phyloP scores from a whole-genome alignment of 2,329 filamentous ascomycete species.

The Elsinoe arachidis region DNA sequence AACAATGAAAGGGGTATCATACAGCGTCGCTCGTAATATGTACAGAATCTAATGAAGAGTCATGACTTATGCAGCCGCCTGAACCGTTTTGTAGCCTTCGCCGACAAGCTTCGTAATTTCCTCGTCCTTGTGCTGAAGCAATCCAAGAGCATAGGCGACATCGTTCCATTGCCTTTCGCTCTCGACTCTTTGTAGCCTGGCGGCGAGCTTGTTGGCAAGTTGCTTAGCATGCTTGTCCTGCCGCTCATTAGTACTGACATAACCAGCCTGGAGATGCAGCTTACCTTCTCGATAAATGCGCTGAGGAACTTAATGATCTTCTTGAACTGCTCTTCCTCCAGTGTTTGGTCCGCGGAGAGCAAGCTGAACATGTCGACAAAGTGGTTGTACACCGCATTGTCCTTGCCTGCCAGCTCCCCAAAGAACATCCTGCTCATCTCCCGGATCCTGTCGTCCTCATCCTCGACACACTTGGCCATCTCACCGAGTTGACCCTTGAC shows the following conservation, averaged over 20 bases:
- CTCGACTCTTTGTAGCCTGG: constrained; percentile 74
- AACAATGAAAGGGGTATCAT: constrained; percentile 12
- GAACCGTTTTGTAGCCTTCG: constrained; percentile 58
- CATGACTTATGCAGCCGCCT: constrained; percentile 30
- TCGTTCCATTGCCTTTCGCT: constrained; percentile 96
- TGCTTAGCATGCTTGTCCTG: constrained; percentile 97
- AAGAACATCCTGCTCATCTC: constrained; percentile 98
- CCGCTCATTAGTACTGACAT: neutral
- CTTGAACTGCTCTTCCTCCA: constrained; percentile 79
- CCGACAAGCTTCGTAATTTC: constrained; percentile 70
- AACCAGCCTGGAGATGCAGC: constrained; percentile 20
- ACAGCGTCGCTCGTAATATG: constrained; percentile 8
- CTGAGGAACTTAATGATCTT: constrained; percentile 86
- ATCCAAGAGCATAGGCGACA: constrained; percentile 80
- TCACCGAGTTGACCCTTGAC: constrained; percentile 97
- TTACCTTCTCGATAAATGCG: constrained; percentile 94
- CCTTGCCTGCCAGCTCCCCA: constrained; percentile 91
- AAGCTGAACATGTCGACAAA: constrained; percentile 99
- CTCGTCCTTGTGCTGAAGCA: constrained; percentile 88
- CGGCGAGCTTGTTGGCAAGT: constrained; percentile 83
- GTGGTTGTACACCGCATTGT: constrained; percentile 98
- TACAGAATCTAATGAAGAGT: neutral
- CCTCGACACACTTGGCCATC: constrained; percentile 98
- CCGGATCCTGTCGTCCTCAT: constrained; percentile 87
- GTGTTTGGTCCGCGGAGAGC: constrained; percentile 67